phyloP scores from a whole-genome alignment of 176 grass and related monocot species.

The Hsuehochloa calcarea region DNA sequence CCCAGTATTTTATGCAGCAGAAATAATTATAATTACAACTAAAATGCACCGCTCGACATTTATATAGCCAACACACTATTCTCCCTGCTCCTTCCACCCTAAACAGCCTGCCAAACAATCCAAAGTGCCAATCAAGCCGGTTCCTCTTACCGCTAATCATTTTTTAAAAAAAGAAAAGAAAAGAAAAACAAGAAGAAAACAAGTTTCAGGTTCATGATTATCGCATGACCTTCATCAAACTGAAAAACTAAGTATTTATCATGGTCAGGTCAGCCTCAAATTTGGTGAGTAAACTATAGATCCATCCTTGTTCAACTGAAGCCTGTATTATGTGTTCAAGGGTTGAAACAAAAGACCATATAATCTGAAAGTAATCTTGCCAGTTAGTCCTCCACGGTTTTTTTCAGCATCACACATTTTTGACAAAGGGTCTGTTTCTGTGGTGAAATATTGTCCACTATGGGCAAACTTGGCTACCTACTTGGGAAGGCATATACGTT shows the following conservation, averaged over 20 bases:
- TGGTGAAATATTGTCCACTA: background rate
- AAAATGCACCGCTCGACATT: conserved; percentile 10
- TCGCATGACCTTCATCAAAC: background rate
- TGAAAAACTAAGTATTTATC: background rate
- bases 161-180: background rate
- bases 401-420: background rate
- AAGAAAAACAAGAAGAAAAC: background rate
- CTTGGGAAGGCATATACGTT: background rate
- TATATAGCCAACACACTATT: background rate
- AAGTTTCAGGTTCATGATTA: background rate
- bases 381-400: background rate
- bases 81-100: background rate
- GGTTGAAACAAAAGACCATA: background rate
- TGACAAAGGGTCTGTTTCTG: background rate
- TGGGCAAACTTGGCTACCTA: background rate
- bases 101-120: background rate
- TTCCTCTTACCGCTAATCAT: background rate
- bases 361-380: background rate
- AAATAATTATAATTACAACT: background rate
- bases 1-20: background rate
- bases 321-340: background rate
- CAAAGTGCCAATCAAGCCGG: background rate
- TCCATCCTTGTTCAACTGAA: background rate
- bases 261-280: background rate
- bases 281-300: background rate